Base-by-base conservation (phyloP, 2,329 filamentous ascomycete genomes). In the Pseudogymnoascus sp. region DNA sequence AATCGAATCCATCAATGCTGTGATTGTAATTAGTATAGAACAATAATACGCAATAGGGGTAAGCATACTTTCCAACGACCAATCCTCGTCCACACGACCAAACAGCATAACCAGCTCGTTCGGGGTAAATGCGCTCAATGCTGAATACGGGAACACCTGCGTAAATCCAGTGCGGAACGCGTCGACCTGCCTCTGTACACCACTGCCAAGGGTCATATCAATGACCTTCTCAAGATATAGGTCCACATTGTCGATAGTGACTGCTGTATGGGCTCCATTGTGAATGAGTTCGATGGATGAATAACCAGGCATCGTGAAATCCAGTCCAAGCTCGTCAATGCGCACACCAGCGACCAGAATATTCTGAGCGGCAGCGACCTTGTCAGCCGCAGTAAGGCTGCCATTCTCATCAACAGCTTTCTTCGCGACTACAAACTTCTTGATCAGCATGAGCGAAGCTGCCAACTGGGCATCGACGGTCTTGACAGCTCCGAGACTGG, bases 41-140 rank as follows among this genome's bases (percentile, higher is more conserved):
- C 23, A 45, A 36, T 39, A 42, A 12, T 1, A 6, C 6, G 2
- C 58, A 22, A 25, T 36, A 22, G 8, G 3, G 19, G 64, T 8
- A 41, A 39, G 81, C 90, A 82, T 84, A 94, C 91, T 99, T 74
- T 97, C 93, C 67, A 99, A 87, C 22, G 91, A 91, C 94, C 94
- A 99, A 74, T 99, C 94, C 73, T 99, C 94, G 6, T 97, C 90
- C 4, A 91, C 87, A 63, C 89, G 86, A 16, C 94, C 94, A 77
- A 97, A 99, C 25, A 99, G 82, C 79, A 92, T 93, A 41, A 97
- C 93, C 30, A 99, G 81, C 75, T 99, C 95, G 69, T 91, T 91
- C 0, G 95, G 92, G 0, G 94, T 99, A 72, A 99, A 99, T 0
- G 94, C 91, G 67, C 88, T 91, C 58, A 99, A 78, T 6, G 95